Evolutionary conservation across 75 land plant species (phyloP).

Genomic region (Pinus albicaulis): DNA sequence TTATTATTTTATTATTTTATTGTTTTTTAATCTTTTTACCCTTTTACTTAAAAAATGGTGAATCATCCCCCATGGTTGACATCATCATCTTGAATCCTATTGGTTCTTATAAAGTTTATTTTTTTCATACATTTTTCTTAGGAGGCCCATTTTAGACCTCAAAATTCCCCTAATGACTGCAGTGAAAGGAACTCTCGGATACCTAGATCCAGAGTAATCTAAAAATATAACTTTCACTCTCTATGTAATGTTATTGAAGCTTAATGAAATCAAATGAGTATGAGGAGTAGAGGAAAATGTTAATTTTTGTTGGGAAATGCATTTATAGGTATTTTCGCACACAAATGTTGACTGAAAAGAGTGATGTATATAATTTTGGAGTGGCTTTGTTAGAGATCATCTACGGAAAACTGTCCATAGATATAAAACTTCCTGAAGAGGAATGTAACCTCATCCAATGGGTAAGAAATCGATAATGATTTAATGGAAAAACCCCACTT

Average conservation of each 20-base stretch:
- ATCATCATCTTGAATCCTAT: too few relatives aligned
- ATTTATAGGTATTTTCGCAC: constrained; percentile 7
- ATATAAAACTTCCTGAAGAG: neutral
- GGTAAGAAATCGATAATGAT: neutral
- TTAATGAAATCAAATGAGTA: too few relatives aligned
- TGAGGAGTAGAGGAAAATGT: too few relatives aligned
- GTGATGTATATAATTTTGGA: constrained; percentile 21
- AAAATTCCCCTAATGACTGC: too few relatives aligned
- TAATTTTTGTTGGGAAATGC: neutral
- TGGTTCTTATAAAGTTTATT: too few relatives aligned
- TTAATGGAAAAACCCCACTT: too few relatives aligned
- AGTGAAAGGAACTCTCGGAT: constrained; percentile 23
- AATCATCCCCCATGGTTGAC: too few relatives aligned
- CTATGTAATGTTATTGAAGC: neutral
- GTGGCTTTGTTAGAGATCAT: constrained; percentile 7
- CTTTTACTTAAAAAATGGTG: too few relatives aligned
- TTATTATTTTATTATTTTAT: too few relatives aligned
- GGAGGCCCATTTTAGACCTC: too few relatives aligned
- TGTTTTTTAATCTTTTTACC: too few relatives aligned
- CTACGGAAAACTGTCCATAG: neutral
- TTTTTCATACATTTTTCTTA: too few relatives aligned
- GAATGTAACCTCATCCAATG: neutral
- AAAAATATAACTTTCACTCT: neutral
- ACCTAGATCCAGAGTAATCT: constrained; percentile 25
- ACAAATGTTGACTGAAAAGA: constrained; percentile 9